Conservation (phyloP, 2,329 filamentous ascomycete species). For the Dothiorella sarmentorum region DNA sequence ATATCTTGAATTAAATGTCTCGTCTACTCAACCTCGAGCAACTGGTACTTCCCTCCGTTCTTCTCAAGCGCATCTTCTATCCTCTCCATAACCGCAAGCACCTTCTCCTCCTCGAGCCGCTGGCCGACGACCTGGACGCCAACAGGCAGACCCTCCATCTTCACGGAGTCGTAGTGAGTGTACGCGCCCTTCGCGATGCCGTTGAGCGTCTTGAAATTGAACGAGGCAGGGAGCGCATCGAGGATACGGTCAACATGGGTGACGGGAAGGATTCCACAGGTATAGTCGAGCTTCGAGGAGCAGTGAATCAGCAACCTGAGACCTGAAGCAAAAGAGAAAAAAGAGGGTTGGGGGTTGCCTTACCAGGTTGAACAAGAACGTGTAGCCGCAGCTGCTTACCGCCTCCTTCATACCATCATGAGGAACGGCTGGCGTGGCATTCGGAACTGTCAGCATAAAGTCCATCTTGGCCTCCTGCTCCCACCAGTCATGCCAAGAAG, state of each 20-base stretch:
- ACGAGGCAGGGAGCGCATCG: slow-evolving; percentile 62
- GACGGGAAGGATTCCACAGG: slow-evolving; percentile 76
- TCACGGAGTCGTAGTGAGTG: slow-evolving; percentile 74
- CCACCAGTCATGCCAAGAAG: slow-evolving; percentile 84
- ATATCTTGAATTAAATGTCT: not conserved
- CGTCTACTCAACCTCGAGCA: slow-evolving; percentile 44
- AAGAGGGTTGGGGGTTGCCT: slow-evolving; percentile 29
- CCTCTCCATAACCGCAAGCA: slow-evolving; percentile 73
- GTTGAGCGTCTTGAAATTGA: slow-evolving; percentile 65
- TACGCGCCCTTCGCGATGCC: slow-evolving; percentile 79
- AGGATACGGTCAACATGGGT: slow-evolving; percentile 72
- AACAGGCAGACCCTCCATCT: slow-evolving; percentile 85
- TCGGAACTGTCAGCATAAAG: slow-evolving; percentile 77
- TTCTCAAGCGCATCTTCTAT: slow-evolving; percentile 70
- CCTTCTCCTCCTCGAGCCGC: slow-evolving; percentile 82
- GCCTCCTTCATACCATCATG: slow-evolving; percentile 84
- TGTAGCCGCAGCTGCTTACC: slow-evolving; percentile 85
- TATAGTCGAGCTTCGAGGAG: slow-evolving; percentile 69
- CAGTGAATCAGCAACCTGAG: slow-evolving; percentile 12
- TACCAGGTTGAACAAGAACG: slow-evolving; percentile 86
- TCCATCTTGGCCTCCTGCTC: slow-evolving; percentile 64
- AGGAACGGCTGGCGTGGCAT: slow-evolving; percentile 84
- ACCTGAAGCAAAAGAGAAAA: not conserved
- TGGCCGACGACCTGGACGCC: slow-evolving; percentile 80
- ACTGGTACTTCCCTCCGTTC: slow-evolving; percentile 48